These are phyloP conservation scores for Tripterygium wilfordii DNA, from an alignment of 177 flowering plant genomes.

Conservation along the genomic window DNA sequence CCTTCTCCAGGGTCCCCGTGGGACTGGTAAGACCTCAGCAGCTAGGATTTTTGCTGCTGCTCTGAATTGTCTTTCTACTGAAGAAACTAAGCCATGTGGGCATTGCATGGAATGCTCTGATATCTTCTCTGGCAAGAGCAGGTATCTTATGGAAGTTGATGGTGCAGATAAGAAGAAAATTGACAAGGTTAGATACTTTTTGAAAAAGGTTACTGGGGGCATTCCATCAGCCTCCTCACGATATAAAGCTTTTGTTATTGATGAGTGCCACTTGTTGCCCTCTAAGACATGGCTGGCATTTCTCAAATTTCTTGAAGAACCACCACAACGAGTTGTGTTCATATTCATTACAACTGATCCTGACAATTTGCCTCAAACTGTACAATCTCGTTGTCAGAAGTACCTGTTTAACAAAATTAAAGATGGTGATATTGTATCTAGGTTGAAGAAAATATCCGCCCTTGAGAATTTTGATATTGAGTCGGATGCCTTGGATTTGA, in stretches of 20 bases:
- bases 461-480: conserved; percentile 82
- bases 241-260: conserved; percentile 64
- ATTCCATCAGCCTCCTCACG: conserved; percentile 31
- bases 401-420: conserved; percentile 82
- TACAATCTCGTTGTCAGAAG: conserved; percentile 85
- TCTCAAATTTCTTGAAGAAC: conserved; percentile 80
- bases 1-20: conserved; percentile 94
- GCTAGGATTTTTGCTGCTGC: conserved; percentile 87
- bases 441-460: conserved; percentile 59
- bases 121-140: conserved; percentile 53
- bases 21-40: conserved; percentile 85
- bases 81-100: conserved; percentile 81
- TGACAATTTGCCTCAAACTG: conserved; percentile 75
- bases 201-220: conserved; percentile 35
- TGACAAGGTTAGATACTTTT: conserved; percentile 39
- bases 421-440: conserved; percentile 60
- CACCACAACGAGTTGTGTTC: conserved; percentile 69
- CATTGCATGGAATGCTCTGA: conserved; percentile 69
- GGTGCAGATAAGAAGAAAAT: conserved; percentile 61
- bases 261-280: conserved; percentile 89
- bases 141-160: conserved; percentile 60
- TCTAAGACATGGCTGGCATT: conserved; percentile 76
- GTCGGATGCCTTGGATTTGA: conserved; percentile 75
- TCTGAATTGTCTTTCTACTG: conserved; percentile 70
- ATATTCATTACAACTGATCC: conserved; percentile 77